These are phyloP conservation scores for Botrytis paeoniae DNA, from an alignment of 2,329 filamentous ascomycete species.

Conservation along the genomic window DNA sequence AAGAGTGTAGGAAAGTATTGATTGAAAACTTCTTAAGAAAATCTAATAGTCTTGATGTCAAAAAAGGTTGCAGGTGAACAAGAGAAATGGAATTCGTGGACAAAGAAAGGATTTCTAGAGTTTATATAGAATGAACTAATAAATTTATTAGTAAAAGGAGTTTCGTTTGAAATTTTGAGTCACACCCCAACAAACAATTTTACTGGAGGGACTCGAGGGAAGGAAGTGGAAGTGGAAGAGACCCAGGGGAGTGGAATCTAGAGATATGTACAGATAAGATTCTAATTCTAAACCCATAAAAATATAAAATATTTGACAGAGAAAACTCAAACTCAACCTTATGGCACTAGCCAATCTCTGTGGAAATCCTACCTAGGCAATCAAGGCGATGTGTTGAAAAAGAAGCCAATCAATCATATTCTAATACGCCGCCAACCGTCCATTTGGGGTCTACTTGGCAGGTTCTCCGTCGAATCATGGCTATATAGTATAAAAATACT, in stretches of 20 bases:
- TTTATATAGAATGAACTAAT: not conserved
- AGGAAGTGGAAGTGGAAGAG: not conserved
- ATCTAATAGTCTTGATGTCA: not conserved
- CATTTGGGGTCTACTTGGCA: not conserved
- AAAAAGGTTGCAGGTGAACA: not conserved
- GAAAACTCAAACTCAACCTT: conserved; percentile 6
- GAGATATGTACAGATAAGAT: not conserved
- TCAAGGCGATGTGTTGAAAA: not conserved
- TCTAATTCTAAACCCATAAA: not conserved
- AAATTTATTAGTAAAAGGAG: not conserved
- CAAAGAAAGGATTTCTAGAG: conserved; percentile 10
- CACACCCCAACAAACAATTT: conserved; percentile 7
- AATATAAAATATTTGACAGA: not conserved
- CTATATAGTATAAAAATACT: not conserved
- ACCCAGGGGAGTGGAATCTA: not conserved
- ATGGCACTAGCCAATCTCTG: not conserved
- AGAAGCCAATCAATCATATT: not conserved
- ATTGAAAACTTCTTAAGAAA: not conserved
- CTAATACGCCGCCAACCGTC: not conserved
- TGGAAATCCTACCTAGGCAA: not conserved
- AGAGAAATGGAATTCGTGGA: not conserved
- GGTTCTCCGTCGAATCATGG: not conserved
- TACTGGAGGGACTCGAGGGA: not conserved
- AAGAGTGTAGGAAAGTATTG: conserved; percentile 2
- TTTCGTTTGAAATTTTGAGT: conserved; percentile 7